Evolutionary conservation across 2,329 filamentous ascomycete genomes (phyloP).

Genomic region (Aureobasidium zeae): DNA sequence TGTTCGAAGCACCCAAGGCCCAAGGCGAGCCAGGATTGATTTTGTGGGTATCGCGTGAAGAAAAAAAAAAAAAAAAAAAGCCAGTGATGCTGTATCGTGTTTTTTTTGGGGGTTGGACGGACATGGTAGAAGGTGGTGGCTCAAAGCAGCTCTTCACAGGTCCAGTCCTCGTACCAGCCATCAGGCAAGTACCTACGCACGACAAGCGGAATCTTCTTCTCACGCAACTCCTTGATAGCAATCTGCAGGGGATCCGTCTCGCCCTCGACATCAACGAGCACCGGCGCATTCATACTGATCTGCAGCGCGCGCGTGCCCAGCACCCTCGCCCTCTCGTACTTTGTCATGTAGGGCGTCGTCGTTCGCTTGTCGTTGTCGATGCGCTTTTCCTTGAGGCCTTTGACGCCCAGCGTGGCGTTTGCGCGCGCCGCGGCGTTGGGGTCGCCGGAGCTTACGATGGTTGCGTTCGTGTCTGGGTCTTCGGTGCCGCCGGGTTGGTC

Average conservation of each 20-base stretch:
- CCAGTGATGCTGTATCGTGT: background rate
- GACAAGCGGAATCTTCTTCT: conserved; percentile 97
- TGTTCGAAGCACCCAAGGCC: too few species aligned
- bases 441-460: conserved; percentile 42
- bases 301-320: conserved; percentile 88
- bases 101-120: too few species aligned
- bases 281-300: conserved; percentile 97
- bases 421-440: conserved; percentile 39
- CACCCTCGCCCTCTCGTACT: conserved; percentile 92
- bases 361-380: conserved; percentile 79
- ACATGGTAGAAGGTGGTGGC: too few species aligned
- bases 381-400: conserved; percentile 64
- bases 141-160: conserved; percentile 82
- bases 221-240: conserved; percentile 89
- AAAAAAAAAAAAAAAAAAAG: background rate
- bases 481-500: conserved; percentile 18
- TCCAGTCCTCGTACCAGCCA: conserved; percentile 99
- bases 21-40: too few species aligned
- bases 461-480: conserved; percentile 28
- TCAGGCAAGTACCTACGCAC: conserved; percentile 93
- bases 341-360: conserved; percentile 98
- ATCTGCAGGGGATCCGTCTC: conserved; percentile 97
- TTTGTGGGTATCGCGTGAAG: too few species aligned
- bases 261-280: conserved; percentile 91
- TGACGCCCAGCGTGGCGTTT: conserved; percentile 44